These are phyloP conservation scores for Suillus occidentalis DNA, from an alignment of 768 basidiomycete genomes.

Conservation along the genomic window DNA sequence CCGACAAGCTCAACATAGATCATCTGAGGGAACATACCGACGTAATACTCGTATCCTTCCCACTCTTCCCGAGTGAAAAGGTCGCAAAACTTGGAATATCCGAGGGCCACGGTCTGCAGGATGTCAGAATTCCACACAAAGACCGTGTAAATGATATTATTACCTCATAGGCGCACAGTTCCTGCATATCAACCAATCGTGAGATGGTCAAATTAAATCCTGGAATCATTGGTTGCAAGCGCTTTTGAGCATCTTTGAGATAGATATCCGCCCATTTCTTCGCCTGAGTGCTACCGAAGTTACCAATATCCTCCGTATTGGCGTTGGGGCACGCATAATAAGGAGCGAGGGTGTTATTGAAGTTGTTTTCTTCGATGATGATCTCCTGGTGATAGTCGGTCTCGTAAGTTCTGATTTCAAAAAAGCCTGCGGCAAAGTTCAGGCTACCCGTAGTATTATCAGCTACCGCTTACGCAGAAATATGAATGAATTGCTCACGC, in stretches of 20 bases:
- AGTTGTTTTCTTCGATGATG: constrained; percentile 42
- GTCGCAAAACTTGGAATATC: constrained; percentile 48
- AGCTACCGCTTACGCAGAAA: constrained; percentile 21
- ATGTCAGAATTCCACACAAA: not conserved
- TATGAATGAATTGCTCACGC: constrained; percentile 21
- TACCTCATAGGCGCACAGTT: constrained; percentile 41
- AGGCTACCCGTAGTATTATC: constrained; percentile 20
- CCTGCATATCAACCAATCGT: constrained; percentile 37
- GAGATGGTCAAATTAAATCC: constrained; percentile 32
- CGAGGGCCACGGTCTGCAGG: constrained; percentile 46
- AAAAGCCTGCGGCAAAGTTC: constrained; percentile 55
- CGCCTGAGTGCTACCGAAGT: constrained; percentile 23
- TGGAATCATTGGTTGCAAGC: constrained; percentile 33
- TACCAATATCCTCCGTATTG: constrained; percentile 21
- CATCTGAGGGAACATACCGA: constrained; percentile 20
- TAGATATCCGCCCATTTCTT: constrained; percentile 41
- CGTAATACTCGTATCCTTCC: constrained; percentile 47
- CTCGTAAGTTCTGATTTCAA: constrained; percentile 41
- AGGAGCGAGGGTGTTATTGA: constrained; percentile 50
- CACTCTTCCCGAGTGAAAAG: constrained; percentile 55
- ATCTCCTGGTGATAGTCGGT: constrained; percentile 47
- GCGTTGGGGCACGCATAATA: constrained; percentile 36
- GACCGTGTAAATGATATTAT: not conserved
- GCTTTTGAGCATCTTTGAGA: constrained; percentile 35
- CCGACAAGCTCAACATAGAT: not conserved